phyloP scores from a whole-genome alignment of 768 basidiomycete genomes.

The Collybiopsis confluens region DNA sequence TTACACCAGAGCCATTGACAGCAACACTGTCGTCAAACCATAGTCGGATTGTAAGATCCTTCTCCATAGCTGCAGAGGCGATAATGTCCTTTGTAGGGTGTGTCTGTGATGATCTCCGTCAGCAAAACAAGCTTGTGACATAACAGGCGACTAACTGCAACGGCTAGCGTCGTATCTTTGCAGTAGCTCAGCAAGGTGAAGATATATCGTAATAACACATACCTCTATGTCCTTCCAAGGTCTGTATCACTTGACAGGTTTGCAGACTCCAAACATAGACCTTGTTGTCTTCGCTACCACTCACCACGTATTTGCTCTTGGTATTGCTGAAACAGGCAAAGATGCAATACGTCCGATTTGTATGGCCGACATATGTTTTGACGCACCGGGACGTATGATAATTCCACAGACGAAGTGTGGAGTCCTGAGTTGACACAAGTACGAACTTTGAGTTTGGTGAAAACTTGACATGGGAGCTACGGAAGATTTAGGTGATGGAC shows the following conservation, averaged over 20 bases:
- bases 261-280: constrained; percentile 90
- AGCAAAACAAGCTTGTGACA: not conserved
- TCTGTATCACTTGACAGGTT: constrained; percentile 68
- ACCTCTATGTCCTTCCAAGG: constrained; percentile 82
- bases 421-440: constrained; percentile 90
- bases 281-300: constrained; percentile 89
- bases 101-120: constrained; percentile 38
- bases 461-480: constrained; percentile 83
- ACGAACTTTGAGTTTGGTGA: constrained; percentile 91
- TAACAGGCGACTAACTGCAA: constrained; percentile 53
- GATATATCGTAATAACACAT: not conserved
- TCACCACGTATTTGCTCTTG: constrained; percentile 66
- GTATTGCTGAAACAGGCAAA: constrained; percentile 61
- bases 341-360: constrained; percentile 81
- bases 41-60: constrained; percentile 77
- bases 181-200: not conserved
- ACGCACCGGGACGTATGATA: constrained; percentile 87
- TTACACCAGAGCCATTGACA: not conserved
- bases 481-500: not conserved
- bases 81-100: constrained; percentile 75
- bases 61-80: constrained; percentile 88
- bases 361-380: constrained; percentile 88
- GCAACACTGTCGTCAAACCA: constrained; percentile 54
- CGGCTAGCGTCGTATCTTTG: constrained; percentile 65
- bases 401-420: constrained; percentile 92